Percentiles rank a stretch among this genome's conserved stretches.
These are phyloP conservation scores for Candida ortonii DNA, from an alignment of 805 yeast species.

Conservation along the genomic window DNA sequence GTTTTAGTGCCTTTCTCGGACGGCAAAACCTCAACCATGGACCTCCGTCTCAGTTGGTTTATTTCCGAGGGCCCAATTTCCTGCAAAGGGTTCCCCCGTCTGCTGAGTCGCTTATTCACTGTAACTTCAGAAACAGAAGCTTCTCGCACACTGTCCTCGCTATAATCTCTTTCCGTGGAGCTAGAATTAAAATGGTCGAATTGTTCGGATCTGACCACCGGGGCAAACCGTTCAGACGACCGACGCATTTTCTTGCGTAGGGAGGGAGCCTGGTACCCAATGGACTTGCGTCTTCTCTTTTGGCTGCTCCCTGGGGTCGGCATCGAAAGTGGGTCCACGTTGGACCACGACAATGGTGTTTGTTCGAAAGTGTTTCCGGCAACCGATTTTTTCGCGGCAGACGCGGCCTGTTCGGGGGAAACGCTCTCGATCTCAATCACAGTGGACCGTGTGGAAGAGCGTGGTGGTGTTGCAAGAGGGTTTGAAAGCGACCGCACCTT, in stretches of 20 bases:
- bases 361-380: no score
- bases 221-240: slow-evolving; percentile 50
- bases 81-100: slow-evolving; percentile 10
- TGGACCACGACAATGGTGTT: no score
- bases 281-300: slow-evolving; percentile 49
- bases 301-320: slow-evolving; percentile 22
- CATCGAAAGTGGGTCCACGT: slow-evolving; percentile 26
- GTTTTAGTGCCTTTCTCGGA: slow-evolving; percentile 9
- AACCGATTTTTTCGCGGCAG: no score
- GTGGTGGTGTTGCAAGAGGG: slow-evolving; percentile 15
- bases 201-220: slow-evolving; percentile 3
- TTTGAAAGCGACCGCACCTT: slow-evolving; percentile 2
- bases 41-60: slow-evolving; percentile 10
- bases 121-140: slow-evolving; percentile 6
- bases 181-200: slow-evolving; percentile 2
- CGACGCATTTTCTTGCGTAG: slow-evolving; percentile 68
- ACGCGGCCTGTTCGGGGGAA: slow-evolving; percentile 19
- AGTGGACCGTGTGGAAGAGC: slow-evolving; percentile 5
- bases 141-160: slow-evolving; percentile 5
- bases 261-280: slow-evolving; percentile 68
- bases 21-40: slow-evolving; percentile 6
- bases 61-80: slow-evolving; percentile 10
- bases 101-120: slow-evolving; percentile 3
- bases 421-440: slow-evolving; percentile 16
- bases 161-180: slow-evolving; percentile 6